Base-by-base conservation (phyloP, 2,329 filamentous ascomycete species). In the Verticillium albo-atrum region DNA sequence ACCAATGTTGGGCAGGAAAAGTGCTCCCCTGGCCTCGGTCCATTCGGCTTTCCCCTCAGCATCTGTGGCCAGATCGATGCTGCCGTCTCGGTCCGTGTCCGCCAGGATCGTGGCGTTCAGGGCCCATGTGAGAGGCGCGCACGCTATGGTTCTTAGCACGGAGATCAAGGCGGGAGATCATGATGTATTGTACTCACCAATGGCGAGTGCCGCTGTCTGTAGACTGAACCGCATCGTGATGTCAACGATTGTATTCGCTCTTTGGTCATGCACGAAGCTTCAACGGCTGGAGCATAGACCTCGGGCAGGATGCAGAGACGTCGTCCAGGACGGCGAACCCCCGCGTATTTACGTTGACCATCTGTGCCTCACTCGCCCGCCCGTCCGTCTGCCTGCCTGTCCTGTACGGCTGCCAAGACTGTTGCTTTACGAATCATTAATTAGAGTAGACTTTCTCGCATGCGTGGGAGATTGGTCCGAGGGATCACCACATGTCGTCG, bases 1-100 rank as follows among this genome's bases (percentile, higher is more conserved):
- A 9, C 67, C 72, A 25, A 75, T 71, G 58, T 73, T 73, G 25
- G 73, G 66, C 1, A 76, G 66, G 56, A 76, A 72, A 25, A 75
- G 65, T 14, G 73, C 72, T 4, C 72, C 72, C 1, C 57, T 60
- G 0, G 54, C 28, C 0, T 58, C 4, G 0, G 68, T 68, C 70
- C 70, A 72, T 0, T 37, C 34, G 0, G 57, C 35, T 59, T 73
- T 75, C 2, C 59, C 61, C 0, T n/a, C 12, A 0, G 62, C 20
- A 37, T 75, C 71, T 0, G 62, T 58, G 2, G 54, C 52, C n/a
- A n/a, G n/a, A 60, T 74, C 71, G 32, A 74, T 66, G 0, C 58
- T 51, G 7, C 73, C 73, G 51, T 76, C 74, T 2, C 74, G 70
- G 56, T 76, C 75, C 9, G 68, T 73, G 60, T 76, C 74, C n/a